Evolutionary conservation across 805 yeast species (phyloP).

Genomic region (Saccharomycopsis oosterbeekiorum): DNA sequence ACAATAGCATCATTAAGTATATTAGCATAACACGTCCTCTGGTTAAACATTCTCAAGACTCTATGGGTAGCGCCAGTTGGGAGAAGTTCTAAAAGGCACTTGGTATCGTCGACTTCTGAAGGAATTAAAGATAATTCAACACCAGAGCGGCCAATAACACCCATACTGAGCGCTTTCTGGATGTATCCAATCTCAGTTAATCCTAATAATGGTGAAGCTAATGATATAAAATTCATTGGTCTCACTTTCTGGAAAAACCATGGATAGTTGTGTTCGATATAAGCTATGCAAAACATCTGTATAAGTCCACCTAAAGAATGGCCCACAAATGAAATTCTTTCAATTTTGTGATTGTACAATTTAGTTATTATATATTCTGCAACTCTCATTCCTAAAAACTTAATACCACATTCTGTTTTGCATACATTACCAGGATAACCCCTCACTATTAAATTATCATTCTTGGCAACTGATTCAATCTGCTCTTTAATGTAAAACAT

Average conservation of each 20-base stretch:
- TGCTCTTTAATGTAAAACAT: slow-evolving; percentile 65
- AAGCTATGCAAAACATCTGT: slow-evolving; percentile 71
- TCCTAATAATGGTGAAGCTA: slow-evolving; percentile 72
- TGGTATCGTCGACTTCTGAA: slow-evolving; percentile 27
- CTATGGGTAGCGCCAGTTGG: slow-evolving; percentile 63
- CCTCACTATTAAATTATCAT: slow-evolving; percentile 51
- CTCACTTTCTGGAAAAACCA: slow-evolving; percentile 49
- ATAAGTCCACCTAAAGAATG: slow-evolving; percentile 75
- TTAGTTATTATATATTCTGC: slow-evolving; percentile 56
- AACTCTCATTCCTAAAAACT: slow-evolving; percentile 58
- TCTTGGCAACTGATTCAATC: slow-evolving; percentile 29
- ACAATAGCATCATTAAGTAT: slow-evolving; percentile 75
- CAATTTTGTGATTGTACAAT: slow-evolving; percentile 33
- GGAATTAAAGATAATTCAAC: slow-evolving; percentile 58
- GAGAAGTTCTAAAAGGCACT: slow-evolving; percentile 48
- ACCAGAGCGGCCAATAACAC: slow-evolving; percentile 74
- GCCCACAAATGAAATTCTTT: slow-evolving; percentile 60
- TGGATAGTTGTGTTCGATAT: slow-evolving; percentile 56
- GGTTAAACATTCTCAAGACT: slow-evolving; percentile 43
- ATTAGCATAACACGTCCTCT: slow-evolving; percentile 69
- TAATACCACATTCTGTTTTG: slow-evolving; percentile 70
- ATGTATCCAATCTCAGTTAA: slow-evolving; percentile 58
- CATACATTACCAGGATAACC: slow-evolving; percentile 66
- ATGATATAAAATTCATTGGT: slow-evolving; percentile 60
- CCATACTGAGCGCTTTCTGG: slow-evolving; percentile 57